Evolutionary conservation across 2,329 filamentous ascomycete genomes (phyloP), one percentile per base, ranked within the genome.

Genomic region (Furcasterigmium sp.): DNA sequence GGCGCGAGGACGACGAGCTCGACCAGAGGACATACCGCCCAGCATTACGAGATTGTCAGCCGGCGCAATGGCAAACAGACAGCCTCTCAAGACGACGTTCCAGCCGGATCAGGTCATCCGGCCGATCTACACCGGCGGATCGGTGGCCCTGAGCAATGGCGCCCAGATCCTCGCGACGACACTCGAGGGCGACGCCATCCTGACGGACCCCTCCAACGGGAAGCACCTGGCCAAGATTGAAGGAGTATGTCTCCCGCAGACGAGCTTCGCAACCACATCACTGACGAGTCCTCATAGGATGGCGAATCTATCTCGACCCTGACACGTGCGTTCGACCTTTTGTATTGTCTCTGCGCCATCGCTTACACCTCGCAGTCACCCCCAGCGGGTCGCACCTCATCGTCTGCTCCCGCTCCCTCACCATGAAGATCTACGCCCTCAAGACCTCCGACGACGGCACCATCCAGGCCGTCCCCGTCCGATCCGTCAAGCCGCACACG

Each of bases 111-210:
- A 85, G 57, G 87, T 89, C 38, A 86, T 98, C 44, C 87, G 90
- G 55, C 93, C 93, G 17, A 91, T 97, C 39, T 96, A 93, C 60
- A 95, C 91, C 2, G 93, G 93, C 43, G 93, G 93, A 35, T 85
- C 87, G 51, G 82, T 95, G 46, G 82, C 88, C 23, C 77, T 97
- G 48, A 89, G 91, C 70, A 79, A 83, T 62, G 80, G 81, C 66
- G 90, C 90, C 41, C 80, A 80, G 55, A 80, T 97, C 50, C 75
- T 98, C 43, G 91, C 90, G 35, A 90, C 90, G 19, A 90, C 87
- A 28, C 70, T 97, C n/a, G 90, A 87, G 28, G 93, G 98, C 62
- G 89, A 96, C 77, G 91, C 82, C 15, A 70, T 97, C 42, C 72
- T 98, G 53, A 93, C 91, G 19, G 83, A 96, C 64, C 75, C 95